Conservation (phyloP, 73 alveolate species). For the Paramecium pentaurelia region DNA sequence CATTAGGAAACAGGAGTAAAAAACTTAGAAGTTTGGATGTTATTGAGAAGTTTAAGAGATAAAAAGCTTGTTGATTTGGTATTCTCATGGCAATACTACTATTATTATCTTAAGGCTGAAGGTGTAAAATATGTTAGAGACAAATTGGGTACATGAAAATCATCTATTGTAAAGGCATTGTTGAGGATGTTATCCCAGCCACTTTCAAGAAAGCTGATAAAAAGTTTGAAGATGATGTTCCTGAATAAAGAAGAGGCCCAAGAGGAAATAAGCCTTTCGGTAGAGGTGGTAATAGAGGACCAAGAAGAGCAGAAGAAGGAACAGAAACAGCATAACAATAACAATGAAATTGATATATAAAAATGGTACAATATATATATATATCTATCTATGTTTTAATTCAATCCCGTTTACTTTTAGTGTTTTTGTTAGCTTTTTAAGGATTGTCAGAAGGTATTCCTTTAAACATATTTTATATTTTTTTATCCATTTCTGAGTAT, state of each 20-base stretch:
- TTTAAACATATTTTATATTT: not conserved
- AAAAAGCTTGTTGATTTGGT: slow-evolving; percentile 40
- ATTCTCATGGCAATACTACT: slow-evolving; percentile 48
- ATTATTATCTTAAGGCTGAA: slow-evolving; percentile 36
- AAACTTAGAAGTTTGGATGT: slow-evolving; percentile 40
- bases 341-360: not conserved
- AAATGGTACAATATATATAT: slow-evolving; percentile 2
- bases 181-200: slow-evolving; percentile 32
- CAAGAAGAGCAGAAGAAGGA: slow-evolving; percentile 17
- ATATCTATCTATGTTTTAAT: not conserved
- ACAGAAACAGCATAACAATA: slow-evolving; percentile 5
- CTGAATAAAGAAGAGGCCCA: slow-evolving; percentile 27
- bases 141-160: slow-evolving; percentile 1
- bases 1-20: slow-evolving; percentile 43
- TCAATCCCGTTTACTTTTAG: not conserved
- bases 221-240: slow-evolving; percentile 16
- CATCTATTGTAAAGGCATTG: not conserved
- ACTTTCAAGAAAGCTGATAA: slow-evolving; percentile 38
- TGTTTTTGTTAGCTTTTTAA: not conserved
- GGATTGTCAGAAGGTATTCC: not conserved
- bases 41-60: slow-evolving; percentile 25
- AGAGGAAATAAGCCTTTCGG: slow-evolving; percentile 22
- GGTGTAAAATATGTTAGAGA: slow-evolving; percentile 33
- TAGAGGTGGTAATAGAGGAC: slow-evolving; percentile 24
- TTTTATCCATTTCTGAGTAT: not conserved